Evolutionary conservation across 2,329 filamentous ascomycete species (phyloP), one percentile per base, ranked within the genome.

Genomic region (Cadophora luteo-olivacea): DNA sequence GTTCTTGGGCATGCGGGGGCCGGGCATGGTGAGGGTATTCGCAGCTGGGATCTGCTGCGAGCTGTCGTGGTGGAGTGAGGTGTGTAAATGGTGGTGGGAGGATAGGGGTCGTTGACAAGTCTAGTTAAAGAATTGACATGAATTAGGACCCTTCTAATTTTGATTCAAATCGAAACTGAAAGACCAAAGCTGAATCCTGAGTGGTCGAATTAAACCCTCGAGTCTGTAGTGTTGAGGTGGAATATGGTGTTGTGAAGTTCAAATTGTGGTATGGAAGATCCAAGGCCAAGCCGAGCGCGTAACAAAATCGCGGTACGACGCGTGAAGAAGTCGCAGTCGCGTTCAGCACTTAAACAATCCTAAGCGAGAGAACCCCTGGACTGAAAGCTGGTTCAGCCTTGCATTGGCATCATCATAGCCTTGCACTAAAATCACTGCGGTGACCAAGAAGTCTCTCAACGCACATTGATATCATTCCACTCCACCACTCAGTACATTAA

Each of bases 1-100:
- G 78, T 89, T 89, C 77, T 88, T 84, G 57, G 89, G 89, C 76
- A 83, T 84, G 67, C 88, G 82, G 75, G 90, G 89, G 16, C 72
- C 72, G 58, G 88, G 81, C 89, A 91, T 87, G 74, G 78, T 80
- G 78, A 76, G 74, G 55, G 65, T 51, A 33, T 55, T 66, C 55
- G 64, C 64, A 66, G 61, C 66, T 67, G 54, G 68, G 48, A 67
- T 29, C 60, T 62, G 64, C 49, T 51, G 51, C 45, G 33, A 64
- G 61, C 58, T 22, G 1, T 38, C 36, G 41, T 6, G 58, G 55
- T 65, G 52, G 61, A 64, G 61, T 67, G 52, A 60, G 65, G 54
- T 45, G 65, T 62, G 57, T 52, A 63, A 67, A 69, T 49, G 64
- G 65, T 54, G 55, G 61, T 64, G 61, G 36, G 66, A 55, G 22